These are phyloP conservation scores for Echeveria elegans DNA, from an alignment of 164 flowering plant species.

Conservation along the genomic window DNA sequence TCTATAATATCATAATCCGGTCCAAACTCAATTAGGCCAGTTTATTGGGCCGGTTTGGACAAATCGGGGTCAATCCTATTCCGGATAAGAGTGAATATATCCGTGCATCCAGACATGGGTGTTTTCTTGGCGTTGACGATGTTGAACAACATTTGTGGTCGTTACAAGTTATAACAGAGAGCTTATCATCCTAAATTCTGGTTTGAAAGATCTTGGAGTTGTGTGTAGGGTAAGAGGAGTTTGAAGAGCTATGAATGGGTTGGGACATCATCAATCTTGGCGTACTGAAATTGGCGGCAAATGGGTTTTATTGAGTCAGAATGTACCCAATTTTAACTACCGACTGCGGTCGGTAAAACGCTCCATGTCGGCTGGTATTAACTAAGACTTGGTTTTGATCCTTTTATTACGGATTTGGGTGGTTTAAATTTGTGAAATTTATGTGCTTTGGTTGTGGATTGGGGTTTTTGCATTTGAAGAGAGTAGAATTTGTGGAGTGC, in stretches of 20 bases:
- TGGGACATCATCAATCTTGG: not conserved
- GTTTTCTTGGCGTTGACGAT: not conserved
- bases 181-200: not conserved
- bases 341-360: not conserved
- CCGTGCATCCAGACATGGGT: not conserved
- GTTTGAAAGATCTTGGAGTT: not conserved
- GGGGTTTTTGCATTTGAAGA: not conserved
- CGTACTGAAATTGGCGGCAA: not conserved
- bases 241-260: not conserved
- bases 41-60: not conserved
- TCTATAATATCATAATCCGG: too few relatives aligned
- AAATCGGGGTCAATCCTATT: too few relatives aligned
- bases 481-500: not conserved
- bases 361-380: not conserved
- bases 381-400: not conserved
- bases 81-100: not conserved
- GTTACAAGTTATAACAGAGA: not conserved
- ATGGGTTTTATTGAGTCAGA: not conserved
- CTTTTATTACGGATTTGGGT: not conserved
- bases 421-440: not conserved
- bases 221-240: not conserved
- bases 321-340: not conserved
- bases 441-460: too few relatives aligned
- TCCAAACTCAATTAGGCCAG: too few relatives aligned
- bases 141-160: conserved; percentile 4